phyloP scores from a whole-genome alignment of 2,329 filamentous ascomycete genomes.

The Tolypocladium ovalisporum region DNA sequence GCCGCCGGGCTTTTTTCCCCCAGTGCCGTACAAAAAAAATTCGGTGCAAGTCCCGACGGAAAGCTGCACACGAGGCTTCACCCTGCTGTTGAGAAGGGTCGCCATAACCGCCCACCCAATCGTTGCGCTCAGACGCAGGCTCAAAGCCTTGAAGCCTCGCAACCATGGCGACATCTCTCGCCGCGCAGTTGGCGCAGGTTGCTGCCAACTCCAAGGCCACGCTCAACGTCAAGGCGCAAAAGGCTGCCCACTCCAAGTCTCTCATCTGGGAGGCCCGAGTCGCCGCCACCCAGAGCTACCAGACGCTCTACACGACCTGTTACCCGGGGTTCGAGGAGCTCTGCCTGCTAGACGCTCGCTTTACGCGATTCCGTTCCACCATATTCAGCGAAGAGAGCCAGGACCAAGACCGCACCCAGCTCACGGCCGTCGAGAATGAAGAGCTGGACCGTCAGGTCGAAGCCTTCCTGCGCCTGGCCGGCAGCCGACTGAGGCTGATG shows the following conservation, averaged over 20 bases:
- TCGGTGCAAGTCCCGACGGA: not conserved
- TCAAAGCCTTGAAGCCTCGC: conserved; percentile 10
- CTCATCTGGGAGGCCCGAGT: conserved; percentile 83
- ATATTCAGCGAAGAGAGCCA: conserved; percentile 94
- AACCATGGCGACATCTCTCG: conserved; percentile 72
- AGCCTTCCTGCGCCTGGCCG: conserved; percentile 70
- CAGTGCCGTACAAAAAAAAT: conserved; percentile 4
- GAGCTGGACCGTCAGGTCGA: conserved; percentile 71
- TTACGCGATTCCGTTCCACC: conserved; percentile 60
- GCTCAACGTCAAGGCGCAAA: conserved; percentile 87
- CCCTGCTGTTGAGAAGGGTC: not conserved
- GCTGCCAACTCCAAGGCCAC: conserved; percentile 82
- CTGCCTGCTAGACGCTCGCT: conserved; percentile 75
- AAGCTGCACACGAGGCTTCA: not conserved
- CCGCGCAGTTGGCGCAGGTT: conserved; percentile 88
- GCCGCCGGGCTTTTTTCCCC: conserved; percentile 9
- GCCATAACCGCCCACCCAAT: not conserved
- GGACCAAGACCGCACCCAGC: conserved; percentile 73
- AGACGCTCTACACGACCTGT: conserved; percentile 79
- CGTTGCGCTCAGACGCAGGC: conserved; percentile 1
- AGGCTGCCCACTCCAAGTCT: conserved; percentile 84
- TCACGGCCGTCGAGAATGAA: conserved; percentile 71
- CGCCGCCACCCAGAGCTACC: conserved; percentile 80
- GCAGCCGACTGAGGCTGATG: conserved; percentile 66
- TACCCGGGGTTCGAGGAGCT: conserved; percentile 84